These are phyloP conservation scores for Euphorbia celastroides DNA, from an alignment of 441 rosid genomes.

Conservation along the genomic window DNA sequence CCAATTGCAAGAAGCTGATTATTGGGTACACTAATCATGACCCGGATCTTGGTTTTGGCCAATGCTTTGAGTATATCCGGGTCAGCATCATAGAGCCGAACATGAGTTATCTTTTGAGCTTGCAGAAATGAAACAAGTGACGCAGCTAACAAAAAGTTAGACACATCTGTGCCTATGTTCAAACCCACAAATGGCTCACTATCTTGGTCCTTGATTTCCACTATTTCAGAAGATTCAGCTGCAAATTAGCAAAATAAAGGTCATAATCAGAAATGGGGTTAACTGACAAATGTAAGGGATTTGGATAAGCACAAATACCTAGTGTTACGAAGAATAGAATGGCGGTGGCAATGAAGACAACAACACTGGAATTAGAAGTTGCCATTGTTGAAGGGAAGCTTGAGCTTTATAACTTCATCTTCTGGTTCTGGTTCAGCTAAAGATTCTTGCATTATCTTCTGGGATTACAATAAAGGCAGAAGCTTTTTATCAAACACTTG, in stretches of 20 bases:
- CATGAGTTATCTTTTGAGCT: slow-evolving; percentile 65
- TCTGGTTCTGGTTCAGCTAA: slow-evolving; percentile 42
- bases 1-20: slow-evolving; percentile 96
- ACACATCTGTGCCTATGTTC: slow-evolving; percentile 77
- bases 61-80: slow-evolving; percentile 70
- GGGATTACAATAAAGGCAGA: neutral
- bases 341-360: slow-evolving; percentile 23
- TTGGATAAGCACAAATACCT: slow-evolving; percentile 14
- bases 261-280: slow-evolving; percentile 6
- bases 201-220: slow-evolving; percentile 41
- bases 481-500: neutral
- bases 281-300: neutral
- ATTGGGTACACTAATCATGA: slow-evolving; percentile 83
- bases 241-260: slow-evolving; percentile 17
- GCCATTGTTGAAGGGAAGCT: slow-evolving; percentile 56
- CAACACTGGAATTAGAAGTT: slow-evolving; percentile 36
- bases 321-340: slow-evolving; percentile 24
- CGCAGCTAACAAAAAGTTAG: slow-evolving; percentile 42
- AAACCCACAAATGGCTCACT: slow-evolving; percentile 76
- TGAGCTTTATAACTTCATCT: slow-evolving; percentile 39
- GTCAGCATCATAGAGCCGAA: slow-evolving; percentile 78
- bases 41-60: slow-evolving; percentile 85
- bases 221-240: slow-evolving; percentile 31
- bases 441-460: slow-evolving; percentile 73
- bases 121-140: slow-evolving; percentile 66